Evolutionary conservation across 2,329 filamentous ascomycete genomes (phyloP).

Genomic region (Alternaria brassicicola): DNA sequence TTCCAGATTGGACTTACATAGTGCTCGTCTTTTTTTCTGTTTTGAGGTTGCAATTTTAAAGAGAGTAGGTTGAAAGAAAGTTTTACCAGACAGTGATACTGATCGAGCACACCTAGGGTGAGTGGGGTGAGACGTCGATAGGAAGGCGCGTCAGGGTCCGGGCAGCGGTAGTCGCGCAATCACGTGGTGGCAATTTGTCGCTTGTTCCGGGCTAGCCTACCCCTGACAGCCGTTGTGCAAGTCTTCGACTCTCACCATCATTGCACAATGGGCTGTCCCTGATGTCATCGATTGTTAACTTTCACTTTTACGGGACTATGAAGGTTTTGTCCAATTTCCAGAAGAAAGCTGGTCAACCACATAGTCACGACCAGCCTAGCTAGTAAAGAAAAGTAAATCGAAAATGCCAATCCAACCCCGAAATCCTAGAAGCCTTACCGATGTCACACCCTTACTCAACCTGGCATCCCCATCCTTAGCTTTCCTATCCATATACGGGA

Average conservation of each 20-base stretch:
- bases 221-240: constrained; percentile 7
- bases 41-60: background rate
- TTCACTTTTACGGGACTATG: background rate
- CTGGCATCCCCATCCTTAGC: background rate
- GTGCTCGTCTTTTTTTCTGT: background rate
- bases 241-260: background rate
- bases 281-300: background rate
- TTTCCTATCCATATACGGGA: background rate
- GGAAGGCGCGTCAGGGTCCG: constrained; percentile 21
- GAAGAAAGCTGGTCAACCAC: background rate
- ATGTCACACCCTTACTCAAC: background rate
- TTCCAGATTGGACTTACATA: constrained; percentile 21
- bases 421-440: background rate
- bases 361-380: background rate
- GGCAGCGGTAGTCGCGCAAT: constrained; percentile 22
- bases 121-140: constrained; percentile 14
- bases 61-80: background rate
- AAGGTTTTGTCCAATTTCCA: background rate
- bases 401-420: background rate
- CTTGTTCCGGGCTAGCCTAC: constrained; percentile 12
- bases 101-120: background rate
- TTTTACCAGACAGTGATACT: background rate
- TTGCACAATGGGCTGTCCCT: background rate
- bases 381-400: background rate
- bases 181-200: constrained; percentile 42